Evolutionary conservation across 495 filamentous ascomycete genomes (phyloP).

Genomic region (Penicillium taxi): DNA sequence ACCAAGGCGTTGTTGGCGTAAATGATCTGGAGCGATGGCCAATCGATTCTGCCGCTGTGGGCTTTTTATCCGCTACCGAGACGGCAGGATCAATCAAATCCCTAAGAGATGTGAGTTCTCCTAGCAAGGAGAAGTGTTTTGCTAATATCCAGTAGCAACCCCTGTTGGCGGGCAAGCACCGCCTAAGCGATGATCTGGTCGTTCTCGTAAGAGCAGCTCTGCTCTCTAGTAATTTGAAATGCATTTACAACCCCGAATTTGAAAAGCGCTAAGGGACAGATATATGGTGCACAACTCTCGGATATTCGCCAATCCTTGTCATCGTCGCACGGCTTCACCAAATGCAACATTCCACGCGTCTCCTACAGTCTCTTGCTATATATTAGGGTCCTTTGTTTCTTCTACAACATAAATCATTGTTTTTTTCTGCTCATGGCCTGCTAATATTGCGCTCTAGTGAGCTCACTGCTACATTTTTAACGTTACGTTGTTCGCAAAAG

Average conservation of each 20-base stretch:
- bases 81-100: conserved; percentile 14
- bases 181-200: conserved; percentile 4
- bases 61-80: conserved; percentile 17
- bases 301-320: too few species aligned
- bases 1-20: conserved; percentile 24
- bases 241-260: conserved; percentile 1
- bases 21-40: conserved; percentile 27
- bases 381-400: too few species aligned
- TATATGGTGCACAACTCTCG: too few species aligned
- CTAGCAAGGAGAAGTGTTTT: conserved; percentile 1
- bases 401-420: too few species aligned
- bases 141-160: conserved; percentile 5
- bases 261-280: too few species aligned
- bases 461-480: too few species aligned
- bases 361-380: too few species aligned
- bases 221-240: conserved; percentile 3
- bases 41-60: conserved; percentile 19
- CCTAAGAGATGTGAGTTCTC: conserved; percentile 16
- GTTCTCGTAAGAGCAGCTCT: conserved; percentile 3
- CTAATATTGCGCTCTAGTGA: too few species aligned
- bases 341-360: too few species aligned
- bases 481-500: too few species aligned
- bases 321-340: too few species aligned
- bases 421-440: too few species aligned
- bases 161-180: background rate